phyloP scores from a whole-genome alignment of 2,329 filamentous ascomycete genomes.

The Ascochyta koolunga region DNA sequence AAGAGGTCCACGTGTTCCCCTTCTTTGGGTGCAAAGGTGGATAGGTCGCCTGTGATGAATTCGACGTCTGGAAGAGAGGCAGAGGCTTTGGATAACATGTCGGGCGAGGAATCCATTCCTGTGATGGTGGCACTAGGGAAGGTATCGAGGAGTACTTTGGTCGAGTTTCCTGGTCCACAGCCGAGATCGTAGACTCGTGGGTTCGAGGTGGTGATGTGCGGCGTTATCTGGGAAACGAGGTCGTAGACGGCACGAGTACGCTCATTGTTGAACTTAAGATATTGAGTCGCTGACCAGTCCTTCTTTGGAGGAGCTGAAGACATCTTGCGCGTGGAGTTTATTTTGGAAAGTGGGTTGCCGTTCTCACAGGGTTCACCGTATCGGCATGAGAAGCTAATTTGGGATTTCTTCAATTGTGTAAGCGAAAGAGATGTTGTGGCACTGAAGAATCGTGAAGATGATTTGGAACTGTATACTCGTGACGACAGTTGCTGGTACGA shows the following conservation, averaged over 20 bases:
- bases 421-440: too few species aligned
- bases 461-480: not conserved
- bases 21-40: constrained; percentile 44
- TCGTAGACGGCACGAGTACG: constrained; percentile 62
- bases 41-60: constrained; percentile 57
- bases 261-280: constrained; percentile 61
- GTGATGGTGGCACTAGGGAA: constrained; percentile 57
- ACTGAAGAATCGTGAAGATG: not conserved
- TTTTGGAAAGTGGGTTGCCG: not conserved
- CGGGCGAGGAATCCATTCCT: constrained; percentile 61
- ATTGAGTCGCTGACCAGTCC: constrained; percentile 64
- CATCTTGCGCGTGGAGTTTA: constrained; percentile 2
- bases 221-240: constrained; percentile 56
- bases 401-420: not conserved
- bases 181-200: constrained; percentile 63
- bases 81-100: constrained; percentile 61
- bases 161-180: constrained; percentile 67
- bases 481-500: not conserved
- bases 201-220: constrained; percentile 28
- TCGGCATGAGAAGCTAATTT: not conserved
- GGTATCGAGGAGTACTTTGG: constrained; percentile 53
- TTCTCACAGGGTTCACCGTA: not conserved
- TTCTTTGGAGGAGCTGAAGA: constrained; percentile 18
- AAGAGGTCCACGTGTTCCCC: constrained; percentile 45
- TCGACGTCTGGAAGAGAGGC: constrained; percentile 48